phyloP scores from a whole-genome alignment of 2,329 filamentous ascomycete genomes.

The Exserohilum turcica region DNA sequence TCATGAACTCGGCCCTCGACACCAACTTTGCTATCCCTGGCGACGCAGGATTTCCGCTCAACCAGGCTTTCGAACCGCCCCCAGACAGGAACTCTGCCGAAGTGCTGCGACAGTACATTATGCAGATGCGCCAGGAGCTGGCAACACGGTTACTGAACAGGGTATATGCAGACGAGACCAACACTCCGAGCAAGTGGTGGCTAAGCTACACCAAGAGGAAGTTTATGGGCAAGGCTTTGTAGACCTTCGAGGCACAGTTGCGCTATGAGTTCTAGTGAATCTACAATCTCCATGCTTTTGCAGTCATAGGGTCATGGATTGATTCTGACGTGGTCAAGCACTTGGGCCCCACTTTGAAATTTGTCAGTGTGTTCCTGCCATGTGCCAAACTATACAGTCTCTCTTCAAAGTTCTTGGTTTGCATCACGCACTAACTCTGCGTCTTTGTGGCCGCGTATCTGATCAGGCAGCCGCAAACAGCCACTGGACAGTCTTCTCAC shows the following conservation, averaged over 20 bases:
- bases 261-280: background rate
- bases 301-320: background rate
- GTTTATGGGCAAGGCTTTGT: slow-evolving; percentile 88
- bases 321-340: background rate
- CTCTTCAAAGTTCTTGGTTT: background rate
- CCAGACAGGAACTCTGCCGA: slow-evolving; percentile 88
- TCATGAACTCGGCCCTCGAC: slow-evolving; percentile 89
- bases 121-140: slow-evolving; percentile 91
- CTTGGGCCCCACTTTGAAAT: background rate
- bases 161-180: slow-evolving; percentile 76
- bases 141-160: slow-evolving; percentile 80
- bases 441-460: slow-evolving; percentile 4
- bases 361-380: background rate
- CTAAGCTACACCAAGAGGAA: slow-evolving; percentile 98
- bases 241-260: slow-evolving; percentile 5
- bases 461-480: slow-evolving; percentile 8
- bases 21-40: slow-evolving; percentile 92
- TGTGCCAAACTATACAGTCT: background rate
- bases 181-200: slow-evolving; percentile 83
- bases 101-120: slow-evolving; percentile 82
- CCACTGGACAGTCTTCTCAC: background rate
- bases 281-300: background rate
- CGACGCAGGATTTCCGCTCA: slow-evolving; percentile 89
- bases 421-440: slow-evolving; percentile 1
- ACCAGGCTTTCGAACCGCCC: slow-evolving; percentile 94